Conservation (phyloP, 164 flowering plant species). For the Liriodendron chinense region DNA sequence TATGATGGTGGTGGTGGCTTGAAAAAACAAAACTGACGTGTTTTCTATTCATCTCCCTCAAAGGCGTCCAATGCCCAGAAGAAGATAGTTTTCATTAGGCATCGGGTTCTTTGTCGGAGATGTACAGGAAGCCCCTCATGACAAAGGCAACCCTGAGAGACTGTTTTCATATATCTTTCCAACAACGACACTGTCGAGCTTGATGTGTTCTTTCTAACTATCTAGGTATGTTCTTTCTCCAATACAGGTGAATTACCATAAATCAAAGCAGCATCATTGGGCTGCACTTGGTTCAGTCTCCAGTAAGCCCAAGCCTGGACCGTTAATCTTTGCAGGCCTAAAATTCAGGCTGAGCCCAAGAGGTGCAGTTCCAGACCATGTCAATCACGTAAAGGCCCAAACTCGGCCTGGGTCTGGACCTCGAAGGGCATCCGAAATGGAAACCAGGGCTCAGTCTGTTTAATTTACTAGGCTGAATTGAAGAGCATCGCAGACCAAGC, state of each 20-base stretch:
- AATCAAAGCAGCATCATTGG: neutral
- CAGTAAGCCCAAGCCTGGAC: neutral
- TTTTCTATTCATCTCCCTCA: conserved; percentile 7
- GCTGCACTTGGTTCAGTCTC: neutral
- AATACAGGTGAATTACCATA: no score
- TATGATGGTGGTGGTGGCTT: neutral
- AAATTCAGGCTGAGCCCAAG: no score
- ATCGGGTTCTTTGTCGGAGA: neutral
- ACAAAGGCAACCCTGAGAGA: no score
- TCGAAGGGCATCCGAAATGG: no score
- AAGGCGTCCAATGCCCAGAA: conserved; percentile 3
- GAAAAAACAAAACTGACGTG: neutral
- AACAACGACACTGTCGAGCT: neutral
- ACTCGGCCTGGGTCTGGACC: no score
- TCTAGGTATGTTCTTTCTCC: neutral
- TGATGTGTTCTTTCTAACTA: neutral
- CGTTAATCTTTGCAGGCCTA: no score
- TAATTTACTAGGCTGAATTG: no score
- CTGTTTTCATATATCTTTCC: no score
- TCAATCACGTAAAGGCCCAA: no score
- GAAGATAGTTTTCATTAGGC: neutral
- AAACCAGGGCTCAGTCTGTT: no score
- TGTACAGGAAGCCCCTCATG: neutral
- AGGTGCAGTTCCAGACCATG: no score
- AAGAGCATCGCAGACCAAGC: no score